Evolutionary conservation across 805 yeast species (phyloP), one percentile per base, ranked within the genome.

Genomic region (Candida chilensis): DNA sequence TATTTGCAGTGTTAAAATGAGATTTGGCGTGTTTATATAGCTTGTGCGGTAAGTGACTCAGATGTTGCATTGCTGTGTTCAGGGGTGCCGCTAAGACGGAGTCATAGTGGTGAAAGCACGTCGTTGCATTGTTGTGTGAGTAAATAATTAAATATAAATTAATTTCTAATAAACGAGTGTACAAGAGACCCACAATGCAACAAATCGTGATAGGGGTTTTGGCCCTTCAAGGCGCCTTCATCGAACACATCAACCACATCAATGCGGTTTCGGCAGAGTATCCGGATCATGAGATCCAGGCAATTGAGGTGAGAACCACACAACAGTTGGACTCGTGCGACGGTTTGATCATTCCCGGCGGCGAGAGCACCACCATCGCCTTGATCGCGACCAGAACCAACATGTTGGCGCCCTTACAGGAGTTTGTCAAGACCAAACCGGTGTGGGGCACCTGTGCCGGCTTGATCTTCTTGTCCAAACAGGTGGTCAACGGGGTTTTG

Each of bases 401-500:
- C 1, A 45, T 82, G 42, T 53, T 77, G 13, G 61, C 64, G 16
- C 79, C 81, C 2, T 54, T 82, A 32, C 51, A 62, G 24, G 46
- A 57, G 9, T 74, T 69, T 47, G 71, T 76, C 16, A 60, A 65
- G 28, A 54, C 65, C 5, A 70, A 67, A 36, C 76, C 83, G 1
- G 67, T 74, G 9, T 83, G 94, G 94, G 94, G 94, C 0, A 83
- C 94, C 1, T 83, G 94, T 52, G 94, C 94, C 3, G 94, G 94
- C 3, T 56, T 83, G 40, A 82, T 83, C 30, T 64, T 81, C 38
- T 56, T 83, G 16, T 67, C 87, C 5, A 59, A 66, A 32, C 60
- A 64, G 28, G 57, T 78, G 21, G 54, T 63, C 11, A 67, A 72
- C 42, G 78, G 74, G 14, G 64, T 64, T 28, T 62, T 59, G 1